phyloP scores from a whole-genome alignment of 2,329 filamentous ascomycete genomes.

The Fusarium begoniae region DNA sequence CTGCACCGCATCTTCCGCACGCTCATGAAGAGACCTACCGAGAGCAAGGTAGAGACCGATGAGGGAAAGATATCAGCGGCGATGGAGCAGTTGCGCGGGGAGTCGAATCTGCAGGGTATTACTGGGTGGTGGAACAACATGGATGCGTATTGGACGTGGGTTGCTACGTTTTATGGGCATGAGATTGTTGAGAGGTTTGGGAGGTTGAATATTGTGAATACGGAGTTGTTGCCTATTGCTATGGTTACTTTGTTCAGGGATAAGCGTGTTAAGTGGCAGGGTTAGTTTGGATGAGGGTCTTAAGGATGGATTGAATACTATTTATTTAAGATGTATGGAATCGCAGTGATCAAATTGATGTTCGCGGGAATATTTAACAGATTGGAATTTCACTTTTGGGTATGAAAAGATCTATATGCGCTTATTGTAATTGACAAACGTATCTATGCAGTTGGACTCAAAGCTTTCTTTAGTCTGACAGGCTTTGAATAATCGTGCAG shows the following conservation, averaged over 20 bases:
- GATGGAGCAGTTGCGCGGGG: constrained; percentile 27
- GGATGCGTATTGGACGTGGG: constrained; percentile 59
- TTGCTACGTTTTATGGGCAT: constrained; percentile 55
- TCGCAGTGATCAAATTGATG: neutral
- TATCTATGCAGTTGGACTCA: neutral
- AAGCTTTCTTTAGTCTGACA: neutral
- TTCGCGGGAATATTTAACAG: neutral
- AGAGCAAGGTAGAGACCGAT: constrained; percentile 41
- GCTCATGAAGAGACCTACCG: constrained; percentile 48
- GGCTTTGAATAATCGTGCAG: fast-evolving
- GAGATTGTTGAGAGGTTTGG: constrained; percentile 57
- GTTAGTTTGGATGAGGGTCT: neutral
- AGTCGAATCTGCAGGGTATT: constrained; percentile 34
- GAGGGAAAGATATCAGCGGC: constrained; percentile 37
- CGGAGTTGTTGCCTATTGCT: constrained; percentile 56
- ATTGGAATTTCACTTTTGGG: neutral
- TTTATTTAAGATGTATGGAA: neutral
- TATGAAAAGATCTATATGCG: neutral
- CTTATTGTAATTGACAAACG: neutral
- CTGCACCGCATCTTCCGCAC: constrained; percentile 48
- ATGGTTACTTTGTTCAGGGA: constrained; percentile 57
- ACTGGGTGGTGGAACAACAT: constrained; percentile 44
- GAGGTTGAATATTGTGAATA: constrained; percentile 55
- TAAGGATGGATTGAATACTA: too few relatives aligned
- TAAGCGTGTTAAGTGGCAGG: constrained; percentile 55